These are phyloP conservation scores for Darksidea phi DNA, from an alignment of 495 filamentous ascomycete genomes.

Conservation along the genomic window DNA sequence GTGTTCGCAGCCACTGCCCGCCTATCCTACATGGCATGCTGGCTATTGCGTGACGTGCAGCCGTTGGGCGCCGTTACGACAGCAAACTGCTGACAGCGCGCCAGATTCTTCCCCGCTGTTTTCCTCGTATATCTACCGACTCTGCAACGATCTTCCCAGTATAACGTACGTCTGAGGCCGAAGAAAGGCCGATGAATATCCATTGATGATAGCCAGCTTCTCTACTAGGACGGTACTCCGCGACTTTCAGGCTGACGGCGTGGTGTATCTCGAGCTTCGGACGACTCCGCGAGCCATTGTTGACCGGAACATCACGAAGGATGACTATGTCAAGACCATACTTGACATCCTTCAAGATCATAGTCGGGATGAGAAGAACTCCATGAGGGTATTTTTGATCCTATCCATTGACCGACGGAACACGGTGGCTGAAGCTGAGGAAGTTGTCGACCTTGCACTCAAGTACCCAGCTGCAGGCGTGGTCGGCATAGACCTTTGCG, in stretches of 20 bases:
- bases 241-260: slow-evolving; percentile 69
- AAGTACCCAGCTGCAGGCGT: slow-evolving; percentile 56
- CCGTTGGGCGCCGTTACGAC: background rate
- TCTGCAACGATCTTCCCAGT: slow-evolving; percentile 59
- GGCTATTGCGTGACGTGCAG: background rate
- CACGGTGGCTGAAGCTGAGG: slow-evolving; percentile 53
- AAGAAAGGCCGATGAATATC: background rate
- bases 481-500: slow-evolving; percentile 79
- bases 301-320: slow-evolving; percentile 53
- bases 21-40: background rate
- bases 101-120: slow-evolving; percentile 77
- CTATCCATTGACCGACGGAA: slow-evolving; percentile 72
- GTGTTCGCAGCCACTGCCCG: background rate
- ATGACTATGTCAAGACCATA: slow-evolving; percentile 64
- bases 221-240: slow-evolving; percentile 68
- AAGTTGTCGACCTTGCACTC: slow-evolving; percentile 63
- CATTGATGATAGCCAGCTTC: slow-evolving; percentile 34
- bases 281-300: slow-evolving; percentile 71
- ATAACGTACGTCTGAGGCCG: slow-evolving; percentile 45
- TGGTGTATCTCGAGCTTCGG: slow-evolving; percentile 77
- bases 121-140: slow-evolving; percentile 71
- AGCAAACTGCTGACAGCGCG: slow-evolving; percentile 13
- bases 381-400: slow-evolving; percentile 53
- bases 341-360: slow-evolving; percentile 53
- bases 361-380: slow-evolving; percentile 13